A percentile compares a stretch with the other conserved stretches of the same genome.
phyloP scores from a whole-genome alignment of 2,329 filamentous ascomycete species.

The Annulohypoxylon truncatum region DNA sequence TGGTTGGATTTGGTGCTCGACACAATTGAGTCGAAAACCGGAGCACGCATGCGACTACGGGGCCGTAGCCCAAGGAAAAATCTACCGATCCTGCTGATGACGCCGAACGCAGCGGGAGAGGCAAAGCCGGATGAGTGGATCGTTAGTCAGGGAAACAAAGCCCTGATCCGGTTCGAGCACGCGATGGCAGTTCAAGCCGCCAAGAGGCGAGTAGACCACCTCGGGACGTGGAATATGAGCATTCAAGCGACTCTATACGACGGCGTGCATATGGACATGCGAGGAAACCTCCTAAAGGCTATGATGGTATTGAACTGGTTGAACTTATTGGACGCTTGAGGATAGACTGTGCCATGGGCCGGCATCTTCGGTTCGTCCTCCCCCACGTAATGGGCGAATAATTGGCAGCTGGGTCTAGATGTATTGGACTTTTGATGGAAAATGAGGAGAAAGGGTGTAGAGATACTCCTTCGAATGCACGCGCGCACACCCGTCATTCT shows the following conservation, averaged over 20 bases:
- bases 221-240: conserved; percentile 64
- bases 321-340: conserved; percentile 48
- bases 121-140: conserved; percentile 60
- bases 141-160: conserved; percentile 60
- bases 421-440: conserved; percentile 11
- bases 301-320: conserved; percentile 64
- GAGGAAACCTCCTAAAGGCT: conserved; percentile 60
- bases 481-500: conserved; percentile 11
- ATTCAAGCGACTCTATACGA: conserved; percentile 61
- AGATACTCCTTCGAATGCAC: conserved; percentile 14
- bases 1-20: conserved; percentile 56
- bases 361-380: conserved; percentile 1
- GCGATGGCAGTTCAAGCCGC: conserved; percentile 50
- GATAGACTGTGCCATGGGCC: conserved; percentile 1
- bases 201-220: conserved; percentile 56
- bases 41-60: conserved; percentile 34
- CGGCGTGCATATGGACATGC: conserved; percentile 61
- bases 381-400: conserved; percentile 8
- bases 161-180: conserved; percentile 59
- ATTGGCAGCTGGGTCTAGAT: conserved; percentile 12
- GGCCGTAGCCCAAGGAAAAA: conserved; percentile 27
- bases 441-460: conserved; percentile 7
- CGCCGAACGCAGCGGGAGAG: conserved; percentile 59
- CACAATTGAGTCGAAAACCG: conserved; percentile 45
- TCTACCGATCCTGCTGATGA: conserved; percentile 52